A percentile compares a stretch with the other conserved stretches of the same genome.
These are phyloP conservation scores for Exophiala oligosperma DNA, from an alignment of 2,329 filamentous ascomycete species.

Conservation along the genomic window DNA sequence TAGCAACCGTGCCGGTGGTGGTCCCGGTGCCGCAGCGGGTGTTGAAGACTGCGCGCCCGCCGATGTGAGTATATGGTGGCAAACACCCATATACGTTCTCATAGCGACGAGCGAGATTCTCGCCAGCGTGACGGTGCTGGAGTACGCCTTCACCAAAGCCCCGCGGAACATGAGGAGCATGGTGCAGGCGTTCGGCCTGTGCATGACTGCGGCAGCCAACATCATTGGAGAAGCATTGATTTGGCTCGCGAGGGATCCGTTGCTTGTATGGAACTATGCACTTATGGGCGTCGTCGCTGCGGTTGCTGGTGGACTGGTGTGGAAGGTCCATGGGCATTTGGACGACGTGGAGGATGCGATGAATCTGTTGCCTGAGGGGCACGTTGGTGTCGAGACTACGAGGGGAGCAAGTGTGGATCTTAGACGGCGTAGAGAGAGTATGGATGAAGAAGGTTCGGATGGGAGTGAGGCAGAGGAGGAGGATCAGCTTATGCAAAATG, in stretches of 20 bases:
- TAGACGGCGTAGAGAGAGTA: neutral
- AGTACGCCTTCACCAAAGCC: slow-evolving; percentile 73
- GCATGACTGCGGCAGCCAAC: neutral
- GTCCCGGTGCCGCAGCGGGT: neutral
- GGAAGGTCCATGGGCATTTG: slow-evolving; percentile 63
- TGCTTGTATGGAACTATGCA: slow-evolving; percentile 71
- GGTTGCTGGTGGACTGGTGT: slow-evolving; percentile 58
- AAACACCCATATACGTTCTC: slow-evolving; percentile 52
- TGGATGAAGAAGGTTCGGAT: neutral
- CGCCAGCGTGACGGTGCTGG: slow-evolving; percentile 66
- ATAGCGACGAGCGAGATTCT: slow-evolving; percentile 59
- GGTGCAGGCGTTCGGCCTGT: slow-evolving; percentile 2
- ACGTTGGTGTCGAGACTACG: neutral
- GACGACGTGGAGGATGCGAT: slow-evolving; percentile 68
- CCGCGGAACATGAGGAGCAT: slow-evolving; percentile 59
- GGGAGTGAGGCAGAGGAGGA: neutral
- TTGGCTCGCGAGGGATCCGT: slow-evolving; percentile 61
- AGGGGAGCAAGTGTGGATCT: neutral
- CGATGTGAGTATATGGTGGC: slow-evolving; percentile 41
- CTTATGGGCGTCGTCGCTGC: slow-evolving; percentile 63
- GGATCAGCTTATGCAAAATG: neutral
- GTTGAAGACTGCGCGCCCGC: slow-evolving; percentile 43
- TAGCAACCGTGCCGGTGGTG: neutral
- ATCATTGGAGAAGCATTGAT: slow-evolving; percentile 67
- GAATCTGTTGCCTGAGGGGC: slow-evolving; percentile 44